Evolutionary conservation across 2,329 filamentous ascomycete genomes (phyloP).

Genomic region (Fusarium algeriense): DNA sequence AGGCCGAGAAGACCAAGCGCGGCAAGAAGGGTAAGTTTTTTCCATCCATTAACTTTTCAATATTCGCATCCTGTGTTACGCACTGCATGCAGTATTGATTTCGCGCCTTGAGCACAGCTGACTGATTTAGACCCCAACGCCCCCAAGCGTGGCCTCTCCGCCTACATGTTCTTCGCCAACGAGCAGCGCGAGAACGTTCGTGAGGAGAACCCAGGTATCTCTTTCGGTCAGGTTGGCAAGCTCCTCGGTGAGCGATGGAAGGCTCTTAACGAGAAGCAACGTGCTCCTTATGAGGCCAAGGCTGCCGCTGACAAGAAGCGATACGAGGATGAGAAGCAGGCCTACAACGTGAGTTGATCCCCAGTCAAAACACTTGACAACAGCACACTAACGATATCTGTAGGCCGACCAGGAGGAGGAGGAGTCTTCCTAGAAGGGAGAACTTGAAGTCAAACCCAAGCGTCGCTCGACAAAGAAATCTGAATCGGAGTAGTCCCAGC

Average conservation of each 20-base stretch:
- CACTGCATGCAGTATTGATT: background rate
- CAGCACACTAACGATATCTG: conserved; percentile 47
- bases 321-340: conserved; percentile 97
- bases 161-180: conserved; percentile 99
- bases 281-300: conserved; percentile 95
- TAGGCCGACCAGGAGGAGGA: conserved; percentile 72
- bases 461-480: conserved; percentile 24
- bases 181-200: conserved; percentile 98
- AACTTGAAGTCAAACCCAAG: conserved; percentile 18
- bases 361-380: conserved; percentile 17
- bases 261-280: conserved; percentile 92
- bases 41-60: background rate
- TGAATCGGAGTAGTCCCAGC: conserved; percentile 25
- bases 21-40: conserved; percentile 69
- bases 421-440: conserved; percentile 59
- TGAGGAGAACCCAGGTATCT: conserved; percentile 97
- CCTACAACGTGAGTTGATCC: conserved; percentile 79
- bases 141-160: conserved; percentile 98
- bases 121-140: conserved; percentile 84
- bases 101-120: background rate
- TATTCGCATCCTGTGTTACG: background rate
- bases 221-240: conserved; percentile 99
- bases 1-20: conserved; percentile 66
- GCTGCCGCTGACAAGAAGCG: conserved; percentile 98
- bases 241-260: conserved; percentile 99